phyloP scores from a whole-genome alignment of 345 rosid genomes.

The Populus simonii region DNA sequence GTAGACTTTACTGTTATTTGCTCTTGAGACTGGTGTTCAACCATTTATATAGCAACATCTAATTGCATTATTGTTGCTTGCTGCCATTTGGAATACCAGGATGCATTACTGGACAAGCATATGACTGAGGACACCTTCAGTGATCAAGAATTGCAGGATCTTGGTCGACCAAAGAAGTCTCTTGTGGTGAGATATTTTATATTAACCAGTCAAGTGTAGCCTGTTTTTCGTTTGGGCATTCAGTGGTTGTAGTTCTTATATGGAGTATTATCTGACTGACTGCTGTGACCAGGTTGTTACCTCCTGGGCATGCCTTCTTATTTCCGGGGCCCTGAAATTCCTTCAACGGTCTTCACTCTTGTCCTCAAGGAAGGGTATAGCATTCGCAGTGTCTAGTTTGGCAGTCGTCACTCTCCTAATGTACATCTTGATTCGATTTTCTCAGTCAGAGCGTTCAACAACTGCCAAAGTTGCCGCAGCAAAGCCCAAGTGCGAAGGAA shows the following conservation, averaged over 20 bases:
- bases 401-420: constrained; percentile 21
- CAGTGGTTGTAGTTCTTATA: neutral
- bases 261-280: neutral
- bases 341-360: constrained; percentile 34
- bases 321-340: constrained; percentile 28
- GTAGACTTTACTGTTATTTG: neutral
- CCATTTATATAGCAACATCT: neutral
- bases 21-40: neutral
- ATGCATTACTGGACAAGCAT: constrained; percentile 32
- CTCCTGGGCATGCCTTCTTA: constrained; percentile 24
- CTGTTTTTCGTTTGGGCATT: neutral
- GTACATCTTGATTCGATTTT: constrained; percentile 31
- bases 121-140: constrained; percentile 25
- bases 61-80: neutral
- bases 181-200: constrained; percentile 26
- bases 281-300: constrained; percentile 24
- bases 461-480: constrained; percentile 50
- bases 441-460: constrained; percentile 33
- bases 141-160: constrained; percentile 26
- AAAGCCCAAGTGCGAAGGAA: constrained; percentile 41
- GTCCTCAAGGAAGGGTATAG: constrained; percentile 25
- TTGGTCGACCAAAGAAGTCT: constrained; percentile 27
- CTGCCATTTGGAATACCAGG: constrained; percentile 14
- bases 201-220: neutral
- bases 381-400: constrained; percentile 3